Evolutionary conservation across 2,329 filamentous ascomycete genomes (phyloP).

Genomic region (Cylindrodendrum hubeiense): DNA sequence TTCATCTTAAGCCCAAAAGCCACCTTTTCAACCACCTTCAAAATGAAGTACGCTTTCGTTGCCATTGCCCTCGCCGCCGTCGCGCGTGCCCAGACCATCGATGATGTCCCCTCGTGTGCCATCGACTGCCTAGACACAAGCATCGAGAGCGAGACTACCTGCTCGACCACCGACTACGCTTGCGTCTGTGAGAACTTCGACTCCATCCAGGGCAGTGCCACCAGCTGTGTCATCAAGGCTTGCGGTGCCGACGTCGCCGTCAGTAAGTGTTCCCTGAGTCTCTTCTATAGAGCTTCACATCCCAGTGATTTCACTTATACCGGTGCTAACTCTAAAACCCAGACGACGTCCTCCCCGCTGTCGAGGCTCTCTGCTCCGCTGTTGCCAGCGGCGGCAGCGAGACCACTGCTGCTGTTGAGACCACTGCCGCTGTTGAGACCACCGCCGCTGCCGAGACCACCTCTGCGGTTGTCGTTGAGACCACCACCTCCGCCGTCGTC

Average conservation of each 20-base stretch:
- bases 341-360: conserved; percentile 56
- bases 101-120: conserved; percentile 54
- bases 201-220: conserved; percentile 48
- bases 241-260: conserved; percentile 54
- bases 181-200: conserved; percentile 53
- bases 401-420: conserved; percentile 22
- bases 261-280: conserved; percentile 46
- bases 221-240: conserved; percentile 50
- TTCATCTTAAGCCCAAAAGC: conserved; percentile 16
- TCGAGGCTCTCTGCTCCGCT: conserved; percentile 49
- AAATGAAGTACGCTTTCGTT: conserved; percentile 55
- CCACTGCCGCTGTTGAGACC: conserved; percentile 20
- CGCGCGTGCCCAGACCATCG: conserved; percentile 49
- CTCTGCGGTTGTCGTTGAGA: conserved; percentile 14
- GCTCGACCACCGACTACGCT: conserved; percentile 47
- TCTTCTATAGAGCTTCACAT: background rate
- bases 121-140: conserved; percentile 51
- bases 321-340: conserved; percentile 31
- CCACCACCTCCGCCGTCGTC: conserved; percentile 12
- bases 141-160: conserved; percentile 47
- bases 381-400: conserved; percentile 20
- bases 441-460: conserved; percentile 23
- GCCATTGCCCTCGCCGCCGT: conserved; percentile 50
- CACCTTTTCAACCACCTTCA: conserved; percentile 38
- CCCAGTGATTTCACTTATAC: background rate